phyloP scores from a whole-genome alignment of 805 yeast genomes.

The Schwanniomyces occidentalis region DNA sequence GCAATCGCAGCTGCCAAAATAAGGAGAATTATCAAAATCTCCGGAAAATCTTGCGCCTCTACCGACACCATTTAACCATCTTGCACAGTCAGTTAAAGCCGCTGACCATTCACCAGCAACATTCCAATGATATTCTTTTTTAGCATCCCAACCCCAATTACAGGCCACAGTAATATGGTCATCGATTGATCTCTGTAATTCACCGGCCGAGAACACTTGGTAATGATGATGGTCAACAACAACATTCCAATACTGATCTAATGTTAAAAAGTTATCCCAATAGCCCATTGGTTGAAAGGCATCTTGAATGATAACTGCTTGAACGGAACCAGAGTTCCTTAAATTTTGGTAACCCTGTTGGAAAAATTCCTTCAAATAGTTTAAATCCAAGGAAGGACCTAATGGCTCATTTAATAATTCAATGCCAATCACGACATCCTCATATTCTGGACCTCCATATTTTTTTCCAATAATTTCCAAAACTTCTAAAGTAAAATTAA shows the following conservation, averaged over 20 bases:
- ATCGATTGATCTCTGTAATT: slow-evolving; percentile 58
- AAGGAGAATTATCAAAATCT: slow-evolving; percentile 39
- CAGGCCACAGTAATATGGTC: slow-evolving; percentile 52
- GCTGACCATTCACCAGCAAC: slow-evolving; percentile 89
- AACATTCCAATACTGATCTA: slow-evolving; percentile 55
- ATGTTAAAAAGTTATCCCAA: slow-evolving; percentile 60
- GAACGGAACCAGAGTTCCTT: slow-evolving; percentile 52
- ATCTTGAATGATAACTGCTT: slow-evolving; percentile 75
- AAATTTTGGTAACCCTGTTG: slow-evolving; percentile 61
- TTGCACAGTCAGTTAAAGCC: slow-evolving; percentile 88
- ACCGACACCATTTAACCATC: slow-evolving; percentile 86
- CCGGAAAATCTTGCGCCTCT: slow-evolving; percentile 83
- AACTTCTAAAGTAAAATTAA: slow-evolving; percentile 54
- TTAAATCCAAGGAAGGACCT: slow-evolving; percentile 65
- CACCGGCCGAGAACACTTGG: slow-evolving; percentile 72
- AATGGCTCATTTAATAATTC: slow-evolving; percentile 90
- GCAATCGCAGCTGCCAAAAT: slow-evolving; percentile 61
- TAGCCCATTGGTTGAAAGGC: slow-evolving; percentile 65
- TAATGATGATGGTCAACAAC: slow-evolving; percentile 88
- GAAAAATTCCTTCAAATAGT: slow-evolving; percentile 59
- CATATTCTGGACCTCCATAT: slow-evolving; percentile 61
- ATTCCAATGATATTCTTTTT: slow-evolving; percentile 66
- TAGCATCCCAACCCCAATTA: slow-evolving; percentile 27
- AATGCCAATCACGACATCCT: slow-evolving; percentile 78
- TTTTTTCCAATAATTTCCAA: slow-evolving; percentile 55